Percentiles rank a stretch among this genome's conserved stretches.
Evolutionary conservation across 805 yeast genomes (phyloP).

Genomic region (Yarrowia porcina): DNA sequence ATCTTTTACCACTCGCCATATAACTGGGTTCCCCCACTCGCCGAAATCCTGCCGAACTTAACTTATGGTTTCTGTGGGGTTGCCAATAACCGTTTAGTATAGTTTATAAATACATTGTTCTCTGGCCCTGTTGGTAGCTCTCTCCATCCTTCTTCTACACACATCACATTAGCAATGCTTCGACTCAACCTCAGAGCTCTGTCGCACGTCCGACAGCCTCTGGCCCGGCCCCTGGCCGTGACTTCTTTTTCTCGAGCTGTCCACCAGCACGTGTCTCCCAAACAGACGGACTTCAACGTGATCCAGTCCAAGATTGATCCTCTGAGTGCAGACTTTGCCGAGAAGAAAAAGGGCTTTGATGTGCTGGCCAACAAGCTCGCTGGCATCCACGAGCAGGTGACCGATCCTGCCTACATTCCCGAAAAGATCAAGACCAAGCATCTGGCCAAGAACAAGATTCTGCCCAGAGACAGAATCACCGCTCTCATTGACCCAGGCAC

Average conservation of each 20-base stretch:
- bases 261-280: conserved; percentile 26
- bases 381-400: conserved; percentile 30
- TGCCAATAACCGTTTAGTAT: conserved; percentile 19
- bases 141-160: not conserved
- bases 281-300: conserved; percentile 28
- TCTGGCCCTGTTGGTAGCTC: not conserved
- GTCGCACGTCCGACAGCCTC: not conserved
- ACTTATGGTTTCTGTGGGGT: conserved; percentile 16
- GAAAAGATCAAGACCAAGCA: conserved; percentile 36
- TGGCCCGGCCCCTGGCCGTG: not conserved
- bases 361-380: conserved; percentile 29
- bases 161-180: no score
- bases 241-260: not conserved
- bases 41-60: conserved; percentile 20
- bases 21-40: not conserved
- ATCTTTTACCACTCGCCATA: no score
- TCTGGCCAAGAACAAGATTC: conserved; percentile 34
- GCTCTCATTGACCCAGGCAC: conserved; percentile 37
- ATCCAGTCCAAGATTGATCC: conserved; percentile 32
- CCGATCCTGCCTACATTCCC: conserved; percentile 32
- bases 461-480: conserved; percentile 37
- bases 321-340: conserved; percentile 31
- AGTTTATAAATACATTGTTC: conserved; percentile 6
- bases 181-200: conserved; percentile 18
- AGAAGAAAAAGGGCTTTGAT: conserved; percentile 31